phyloP scores from a whole-genome alignment of 1,284 basidiomycete genomes.

The Trichosporon inkin region DNA sequence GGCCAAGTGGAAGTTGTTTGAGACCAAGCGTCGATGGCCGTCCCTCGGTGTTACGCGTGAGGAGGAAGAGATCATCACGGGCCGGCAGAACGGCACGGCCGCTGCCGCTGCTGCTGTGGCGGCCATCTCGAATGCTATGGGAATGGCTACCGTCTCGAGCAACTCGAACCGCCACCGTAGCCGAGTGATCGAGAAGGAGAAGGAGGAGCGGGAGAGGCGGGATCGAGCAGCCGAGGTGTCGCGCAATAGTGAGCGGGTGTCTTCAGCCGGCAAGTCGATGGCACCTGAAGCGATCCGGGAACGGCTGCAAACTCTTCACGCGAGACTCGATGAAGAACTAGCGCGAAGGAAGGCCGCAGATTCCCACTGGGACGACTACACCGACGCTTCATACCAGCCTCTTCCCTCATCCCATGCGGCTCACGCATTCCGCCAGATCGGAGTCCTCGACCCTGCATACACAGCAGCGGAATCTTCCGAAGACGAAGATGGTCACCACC shows the following conservation, averaged over 20 bases:
- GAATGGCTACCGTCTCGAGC: slow-evolving; percentile 9
- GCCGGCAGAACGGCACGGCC: slow-evolving; percentile 59
- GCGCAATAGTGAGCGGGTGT: slow-evolving; percentile 24
- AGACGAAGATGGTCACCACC: slow-evolving; percentile 35
- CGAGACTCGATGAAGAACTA: slow-evolving; percentile 65
- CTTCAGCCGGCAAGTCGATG: slow-evolving; percentile 34
- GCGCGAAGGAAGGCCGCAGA: slow-evolving; percentile 61
- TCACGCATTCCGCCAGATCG: slow-evolving; percentile 47
- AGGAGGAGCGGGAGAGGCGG: slow-evolving; percentile 43
- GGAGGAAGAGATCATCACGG: slow-evolving; percentile 62
- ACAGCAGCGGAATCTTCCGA: slow-evolving; percentile 32
- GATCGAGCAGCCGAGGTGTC: slow-evolving; percentile 36
- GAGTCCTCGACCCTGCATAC: slow-evolving; percentile 38
- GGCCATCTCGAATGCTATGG: slow-evolving; percentile 22
- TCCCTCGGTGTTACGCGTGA: slow-evolving; percentile 66
- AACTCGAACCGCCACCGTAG: slow-evolving; percentile 32
- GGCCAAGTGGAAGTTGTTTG: slow-evolving; percentile 66
- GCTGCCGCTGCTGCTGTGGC: slow-evolving; percentile 48
- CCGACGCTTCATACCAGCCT: slow-evolving; percentile 73
- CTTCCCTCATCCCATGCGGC: slow-evolving; percentile 52
- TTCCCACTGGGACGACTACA: slow-evolving; percentile 76
- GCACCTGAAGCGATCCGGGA: slow-evolving; percentile 53
- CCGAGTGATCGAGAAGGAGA: slow-evolving; percentile 36
- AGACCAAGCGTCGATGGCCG: slow-evolving; percentile 74
- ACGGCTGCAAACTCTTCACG: slow-evolving; percentile 60